Evolutionary conservation across 495 filamentous ascomycete genomes (phyloP).

Genomic region (Amniculicola lignicola): DNA sequence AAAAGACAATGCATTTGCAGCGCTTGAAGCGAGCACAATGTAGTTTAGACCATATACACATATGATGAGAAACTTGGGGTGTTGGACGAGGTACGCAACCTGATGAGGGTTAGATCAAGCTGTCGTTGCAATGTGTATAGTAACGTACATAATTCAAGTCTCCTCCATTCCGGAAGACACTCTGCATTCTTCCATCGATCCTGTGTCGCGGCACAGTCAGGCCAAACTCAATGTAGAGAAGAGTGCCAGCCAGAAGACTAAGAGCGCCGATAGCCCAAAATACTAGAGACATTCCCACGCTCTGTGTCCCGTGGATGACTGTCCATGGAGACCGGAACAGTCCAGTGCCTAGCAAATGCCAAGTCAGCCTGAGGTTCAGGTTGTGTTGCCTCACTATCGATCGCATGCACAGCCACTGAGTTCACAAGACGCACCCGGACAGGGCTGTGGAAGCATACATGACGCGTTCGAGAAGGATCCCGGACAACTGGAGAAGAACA

Average conservation of each 20-base stretch:
- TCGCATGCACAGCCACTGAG: too few relatives aligned
- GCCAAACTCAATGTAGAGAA: constrained; percentile 21
- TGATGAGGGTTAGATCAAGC: background rate
- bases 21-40: constrained; percentile 51
- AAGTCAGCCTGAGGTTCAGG: too few relatives aligned
- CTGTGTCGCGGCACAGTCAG: constrained; percentile 11
- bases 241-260: background rate
- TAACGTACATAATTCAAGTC: constrained; percentile 52
- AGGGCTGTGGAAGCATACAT: too few relatives aligned
- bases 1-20: constrained; percentile 50
- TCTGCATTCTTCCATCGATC: constrained; percentile 15
- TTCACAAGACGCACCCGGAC: too few relatives aligned
- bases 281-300: constrained; percentile 14
- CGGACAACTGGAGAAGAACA: too few relatives aligned
- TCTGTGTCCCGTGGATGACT: constrained; percentile 15
- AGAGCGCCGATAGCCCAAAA: constrained; percentile 22
- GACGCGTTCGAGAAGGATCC: too few relatives aligned
- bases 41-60: constrained; percentile 50
- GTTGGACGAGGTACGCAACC: background rate
- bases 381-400: too few relatives aligned
- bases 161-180: constrained; percentile 50
- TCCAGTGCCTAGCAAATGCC: constrained; percentile 10
- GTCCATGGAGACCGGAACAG: constrained; percentile 15
- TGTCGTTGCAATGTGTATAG: background rate
- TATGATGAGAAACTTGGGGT: constrained; percentile 36